Percentiles rank a stretch among this genome's conserved stretches.
Conservation (phyloP, 331 rosid genomes). For the Prunus yedoensis region DNA sequence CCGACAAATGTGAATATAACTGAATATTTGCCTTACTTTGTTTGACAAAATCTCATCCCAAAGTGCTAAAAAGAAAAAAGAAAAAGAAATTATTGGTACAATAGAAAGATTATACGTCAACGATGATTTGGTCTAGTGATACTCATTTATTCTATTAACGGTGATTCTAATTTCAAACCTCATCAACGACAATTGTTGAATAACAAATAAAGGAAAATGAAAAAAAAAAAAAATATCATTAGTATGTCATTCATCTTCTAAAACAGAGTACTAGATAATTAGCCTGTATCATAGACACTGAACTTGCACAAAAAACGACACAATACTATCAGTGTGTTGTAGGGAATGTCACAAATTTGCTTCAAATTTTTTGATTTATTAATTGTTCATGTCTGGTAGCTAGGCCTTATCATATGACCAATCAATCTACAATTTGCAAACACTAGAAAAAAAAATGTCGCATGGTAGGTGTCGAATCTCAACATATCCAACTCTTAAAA, state of each 20-base stretch:
- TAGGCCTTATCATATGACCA: not conserved
- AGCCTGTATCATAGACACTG: not conserved
- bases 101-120: too few species aligned
- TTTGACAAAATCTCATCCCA: too few species aligned
- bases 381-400: not conserved
- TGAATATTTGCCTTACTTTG: too few species aligned
- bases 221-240: not conserved
- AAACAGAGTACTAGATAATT: not conserved
- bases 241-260: not conserved
- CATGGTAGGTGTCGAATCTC: slow-evolving; percentile 3
- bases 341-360: not conserved
- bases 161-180: too few species aligned
- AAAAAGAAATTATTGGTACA: too few species aligned
- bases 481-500: not conserved
- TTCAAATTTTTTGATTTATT: not conserved
- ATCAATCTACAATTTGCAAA: not conserved
- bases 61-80: too few species aligned
- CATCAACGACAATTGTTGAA: too few species aligned
- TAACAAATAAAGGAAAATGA: not conserved
- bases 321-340: not conserved
- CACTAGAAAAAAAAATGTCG: not conserved
- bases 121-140: too few species aligned
- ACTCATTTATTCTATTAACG: too few species aligned
- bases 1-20: too few species aligned
- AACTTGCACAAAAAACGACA: slow-evolving; percentile 7